Evolutionary conservation across 495 filamentous ascomycete species (phyloP).

Genomic region (Xylaria acuta): DNA sequence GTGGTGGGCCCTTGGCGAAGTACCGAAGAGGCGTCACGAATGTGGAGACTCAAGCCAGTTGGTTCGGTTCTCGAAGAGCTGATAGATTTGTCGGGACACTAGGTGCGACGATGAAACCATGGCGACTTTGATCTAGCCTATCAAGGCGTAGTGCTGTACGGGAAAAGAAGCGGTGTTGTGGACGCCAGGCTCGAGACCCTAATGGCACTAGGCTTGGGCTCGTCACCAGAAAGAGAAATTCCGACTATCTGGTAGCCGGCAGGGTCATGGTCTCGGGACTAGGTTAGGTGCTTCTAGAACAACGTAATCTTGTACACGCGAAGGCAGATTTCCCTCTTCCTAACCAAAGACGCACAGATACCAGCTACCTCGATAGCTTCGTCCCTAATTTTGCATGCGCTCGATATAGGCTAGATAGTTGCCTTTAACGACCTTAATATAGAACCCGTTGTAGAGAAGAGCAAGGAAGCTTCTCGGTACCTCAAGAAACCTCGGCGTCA

Average conservation of each 20-base stretch:
- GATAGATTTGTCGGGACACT: conserved; percentile 3
- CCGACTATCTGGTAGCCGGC: neutral
- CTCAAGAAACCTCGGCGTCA: neutral
- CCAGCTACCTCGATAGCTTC: neutral
- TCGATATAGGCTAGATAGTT: no score
- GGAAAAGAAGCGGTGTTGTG: neutral
- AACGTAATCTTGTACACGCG: neutral
- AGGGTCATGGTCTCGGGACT: neutral
- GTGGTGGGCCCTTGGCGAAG: neutral
- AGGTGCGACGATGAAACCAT: neutral
- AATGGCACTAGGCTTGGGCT: neutral
- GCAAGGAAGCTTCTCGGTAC: neutral
- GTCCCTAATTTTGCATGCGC: neutral
- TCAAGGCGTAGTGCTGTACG: neutral
- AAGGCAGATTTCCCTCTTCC: neutral
- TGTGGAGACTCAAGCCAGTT: neutral
- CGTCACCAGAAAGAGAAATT: no score
- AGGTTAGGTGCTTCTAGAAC: neutral
- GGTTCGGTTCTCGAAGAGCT: neutral
- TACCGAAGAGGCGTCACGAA: neutral
- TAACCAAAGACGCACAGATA: neutral
- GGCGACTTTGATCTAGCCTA: neutral
- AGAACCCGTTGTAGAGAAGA: neutral
- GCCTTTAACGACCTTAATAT: neutral
- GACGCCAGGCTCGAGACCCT: neutral